phyloP scores from a whole-genome alignment of 768 basidiomycete genomes.

The Suillus bovinus region DNA sequence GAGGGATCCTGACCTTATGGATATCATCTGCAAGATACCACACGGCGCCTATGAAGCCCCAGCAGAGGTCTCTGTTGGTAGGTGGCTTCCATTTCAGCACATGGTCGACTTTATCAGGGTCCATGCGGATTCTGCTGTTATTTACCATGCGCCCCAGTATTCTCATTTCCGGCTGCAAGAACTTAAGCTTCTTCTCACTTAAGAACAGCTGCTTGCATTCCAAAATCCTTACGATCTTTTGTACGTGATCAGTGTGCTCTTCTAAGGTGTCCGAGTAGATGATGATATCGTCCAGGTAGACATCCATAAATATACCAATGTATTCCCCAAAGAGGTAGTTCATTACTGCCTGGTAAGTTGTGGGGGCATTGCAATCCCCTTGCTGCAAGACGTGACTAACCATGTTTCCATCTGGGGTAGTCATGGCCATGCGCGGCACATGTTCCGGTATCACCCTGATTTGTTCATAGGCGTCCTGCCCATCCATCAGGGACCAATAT shows the following conservation, averaged over 20 bases:
- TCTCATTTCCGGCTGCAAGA: constrained; percentile 29
- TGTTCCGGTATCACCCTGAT: constrained; percentile 33
- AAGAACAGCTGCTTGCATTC: constrained; percentile 36
- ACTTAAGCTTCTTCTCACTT: constrained; percentile 35
- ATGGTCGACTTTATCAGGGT: constrained; percentile 22
- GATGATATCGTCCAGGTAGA: background rate
- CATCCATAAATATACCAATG: constrained; percentile 8
- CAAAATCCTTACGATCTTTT: constrained; percentile 34
- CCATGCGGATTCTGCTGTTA: constrained; percentile 21
- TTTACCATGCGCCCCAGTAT: constrained; percentile 38
- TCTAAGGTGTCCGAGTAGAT: constrained; percentile 16
- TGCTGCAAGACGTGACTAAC: constrained; percentile 31
- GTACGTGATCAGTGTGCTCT: constrained; percentile 31
- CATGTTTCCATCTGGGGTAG: constrained; percentile 34
- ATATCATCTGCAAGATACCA: background rate
- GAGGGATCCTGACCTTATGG: background rate
- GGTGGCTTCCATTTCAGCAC: constrained; percentile 25
- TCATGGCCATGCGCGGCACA: constrained; percentile 26
- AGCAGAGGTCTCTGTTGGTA: background rate
- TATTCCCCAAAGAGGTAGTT: constrained; percentile 27
- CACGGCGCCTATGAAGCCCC: background rate
- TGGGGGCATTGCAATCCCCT: constrained; percentile 32
- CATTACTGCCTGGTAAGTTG: constrained; percentile 45
- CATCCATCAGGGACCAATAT: constrained; percentile 40
- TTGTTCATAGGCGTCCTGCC: constrained; percentile 45